A percentile compares a stretch with the other conserved stretches of the same genome.
phyloP scores from a whole-genome alignment of 2,329 filamentous ascomycete genomes.

The Colletotrichum godetiae region DNA sequence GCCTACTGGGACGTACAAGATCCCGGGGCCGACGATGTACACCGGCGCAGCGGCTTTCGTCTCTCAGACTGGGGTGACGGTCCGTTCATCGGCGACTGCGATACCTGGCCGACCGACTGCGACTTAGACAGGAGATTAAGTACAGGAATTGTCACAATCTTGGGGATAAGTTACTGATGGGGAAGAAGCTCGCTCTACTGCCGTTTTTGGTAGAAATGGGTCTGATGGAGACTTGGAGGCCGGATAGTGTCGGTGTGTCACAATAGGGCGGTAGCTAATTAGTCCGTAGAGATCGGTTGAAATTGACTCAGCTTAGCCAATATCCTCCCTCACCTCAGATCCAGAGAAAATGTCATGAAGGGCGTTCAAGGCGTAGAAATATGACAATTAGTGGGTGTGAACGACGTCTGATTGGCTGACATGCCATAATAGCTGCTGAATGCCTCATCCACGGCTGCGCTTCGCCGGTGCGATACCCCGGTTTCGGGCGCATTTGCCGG shows the following conservation, averaged over 20 bases:
- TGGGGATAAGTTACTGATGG: not conserved
- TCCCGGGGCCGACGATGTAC: conserved; percentile 37
- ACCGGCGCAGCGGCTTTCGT: conserved; percentile 16
- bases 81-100: not conserved
- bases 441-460: not conserved
- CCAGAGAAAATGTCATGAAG: not conserved
- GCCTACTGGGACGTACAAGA: conserved; percentile 36
- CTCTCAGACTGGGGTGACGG: conserved; percentile 4
- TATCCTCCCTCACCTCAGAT: not conserved
- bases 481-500: conserved; percentile 9
- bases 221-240: not conserved
- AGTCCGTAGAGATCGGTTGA: not conserved
- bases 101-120: not conserved
- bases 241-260: not conserved
- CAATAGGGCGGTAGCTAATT: not conserved
- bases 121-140: not conserved
- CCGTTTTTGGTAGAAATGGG: not conserved
- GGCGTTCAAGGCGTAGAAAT: not conserved
- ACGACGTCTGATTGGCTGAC: not conserved
- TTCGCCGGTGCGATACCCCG: not conserved
- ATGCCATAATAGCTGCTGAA: not conserved
- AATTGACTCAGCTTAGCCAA: not conserved
- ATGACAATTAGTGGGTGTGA: not conserved
- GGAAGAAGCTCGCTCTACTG: not conserved
- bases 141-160: too few relatives aligned